A percentile compares a stretch with the other conserved stretches of the same genome.
Conservation (phyloP, 2,329 filamentous ascomycete genomes). For the Xylariaceae sp. region DNA sequence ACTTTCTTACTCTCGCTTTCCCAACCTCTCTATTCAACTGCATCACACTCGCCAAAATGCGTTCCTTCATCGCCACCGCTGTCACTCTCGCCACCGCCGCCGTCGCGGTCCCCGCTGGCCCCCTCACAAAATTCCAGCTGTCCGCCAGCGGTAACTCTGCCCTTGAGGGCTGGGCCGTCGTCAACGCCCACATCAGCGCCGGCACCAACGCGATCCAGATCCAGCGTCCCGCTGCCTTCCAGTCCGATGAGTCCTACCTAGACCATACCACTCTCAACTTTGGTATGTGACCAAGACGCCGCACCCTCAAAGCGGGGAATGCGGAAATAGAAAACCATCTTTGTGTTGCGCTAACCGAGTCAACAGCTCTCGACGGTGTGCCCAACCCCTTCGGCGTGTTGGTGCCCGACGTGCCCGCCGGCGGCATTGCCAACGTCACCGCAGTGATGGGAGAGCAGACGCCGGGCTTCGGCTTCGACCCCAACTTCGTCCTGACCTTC, state of each 20-base stretch:
- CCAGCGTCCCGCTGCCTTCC: conserved; percentile 23
- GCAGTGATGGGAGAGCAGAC: conserved; percentile 13
- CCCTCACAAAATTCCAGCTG: conserved; percentile 20
- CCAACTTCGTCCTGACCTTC: conserved; percentile 11
- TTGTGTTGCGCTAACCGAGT: not conserved
- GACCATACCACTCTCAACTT: conserved; percentile 18
- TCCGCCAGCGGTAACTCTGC: conserved; percentile 7
- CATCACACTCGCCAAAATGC: conserved; percentile 12
- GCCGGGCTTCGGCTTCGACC: conserved; percentile 19
- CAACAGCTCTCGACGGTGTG: conserved; percentile 8
- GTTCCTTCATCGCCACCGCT: conserved; percentile 14
- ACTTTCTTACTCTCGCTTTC: not conserved
- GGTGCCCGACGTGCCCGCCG: conserved; percentile 17
- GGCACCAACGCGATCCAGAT: conserved; percentile 23
- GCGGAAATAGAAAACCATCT: not conserved
- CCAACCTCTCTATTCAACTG: not conserved
- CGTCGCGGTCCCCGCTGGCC: conserved; percentile 12
- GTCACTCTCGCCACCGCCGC: conserved; percentile 17
- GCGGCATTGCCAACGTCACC: conserved; percentile 17
- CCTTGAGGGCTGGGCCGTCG: conserved; percentile 21
- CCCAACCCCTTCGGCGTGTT: conserved; percentile 10
- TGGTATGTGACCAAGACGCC: conserved; percentile 12
- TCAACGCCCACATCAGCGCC: conserved; percentile 22
- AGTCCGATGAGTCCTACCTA: conserved; percentile 20
- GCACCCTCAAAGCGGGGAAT: too few species aligned